Conservation (phyloP, 108 stramenopile genomes). For the Skeletonema costatum region DNA sequence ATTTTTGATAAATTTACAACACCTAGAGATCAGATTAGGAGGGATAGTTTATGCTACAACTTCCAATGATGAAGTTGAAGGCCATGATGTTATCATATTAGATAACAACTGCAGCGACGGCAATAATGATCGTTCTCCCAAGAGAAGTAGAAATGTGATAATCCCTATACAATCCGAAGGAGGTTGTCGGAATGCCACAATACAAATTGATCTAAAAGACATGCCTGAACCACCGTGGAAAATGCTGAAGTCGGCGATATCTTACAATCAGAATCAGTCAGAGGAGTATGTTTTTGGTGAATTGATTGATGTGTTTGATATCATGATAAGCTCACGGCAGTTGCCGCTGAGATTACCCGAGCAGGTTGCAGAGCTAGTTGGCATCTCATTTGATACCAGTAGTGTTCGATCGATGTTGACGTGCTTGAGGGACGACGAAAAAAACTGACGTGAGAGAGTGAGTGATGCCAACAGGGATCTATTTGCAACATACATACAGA, state of each 20-base stretch:
- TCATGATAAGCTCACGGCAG: neutral
- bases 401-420: neutral
- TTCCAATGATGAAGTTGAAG: neutral
- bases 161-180: neutral
- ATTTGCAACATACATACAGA: neutral
- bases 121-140: neutral
- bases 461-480: neutral
- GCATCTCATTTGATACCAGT: neutral
- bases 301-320: neutral
- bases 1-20: neutral
- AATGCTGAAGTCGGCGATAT: neutral
- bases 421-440: neutral
- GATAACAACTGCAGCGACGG: neutral
- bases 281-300: neutral
- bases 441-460: neutral
- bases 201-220: neutral
- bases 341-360: neutral
- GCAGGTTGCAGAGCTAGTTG: neutral
- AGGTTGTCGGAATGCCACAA: neutral
- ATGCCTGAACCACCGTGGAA: conserved; percentile 2
- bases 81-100: neutral
- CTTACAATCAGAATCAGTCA: neutral
- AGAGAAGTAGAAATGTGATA: neutral
- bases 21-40: neutral
- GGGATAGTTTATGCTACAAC: conserved; percentile 6